Conservation (phyloP, 495 filamentous ascomycete species). For the Trichoderma gamsii region DNA sequence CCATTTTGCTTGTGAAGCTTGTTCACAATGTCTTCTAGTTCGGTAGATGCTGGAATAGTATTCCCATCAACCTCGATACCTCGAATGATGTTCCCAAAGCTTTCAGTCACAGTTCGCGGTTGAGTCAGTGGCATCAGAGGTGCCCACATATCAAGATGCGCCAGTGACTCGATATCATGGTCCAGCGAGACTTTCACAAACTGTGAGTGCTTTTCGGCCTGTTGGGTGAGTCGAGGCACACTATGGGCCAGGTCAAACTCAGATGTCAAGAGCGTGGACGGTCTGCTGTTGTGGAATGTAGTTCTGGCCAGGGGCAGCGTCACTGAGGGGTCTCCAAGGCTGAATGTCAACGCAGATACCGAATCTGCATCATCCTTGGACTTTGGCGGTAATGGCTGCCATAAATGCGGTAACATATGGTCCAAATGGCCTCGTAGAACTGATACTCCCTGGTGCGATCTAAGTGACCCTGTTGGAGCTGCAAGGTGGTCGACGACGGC, state of each 20-base stretch:
- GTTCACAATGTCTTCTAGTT: constrained; percentile 64
- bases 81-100: constrained; percentile 80
- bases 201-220: constrained; percentile 3
- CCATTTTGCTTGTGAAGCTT: constrained; percentile 29
- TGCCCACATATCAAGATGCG: constrained; percentile 26
- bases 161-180: background rate
- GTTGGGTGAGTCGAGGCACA: background rate
- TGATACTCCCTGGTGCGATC: background rate
- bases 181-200: background rate
- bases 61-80: constrained; percentile 49
- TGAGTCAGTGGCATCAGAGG: constrained; percentile 60
- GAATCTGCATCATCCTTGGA: constrained; percentile 7
- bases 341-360: background rate
- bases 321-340: constrained; percentile 5
- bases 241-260: background rate
- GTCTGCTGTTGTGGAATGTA: constrained; percentile 14
- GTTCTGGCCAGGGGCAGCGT: constrained; percentile 17
- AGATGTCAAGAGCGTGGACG: constrained; percentile 8
- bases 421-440: constrained; percentile 11
- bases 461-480: background rate
- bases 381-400: background rate
- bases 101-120: constrained; percentile 55
- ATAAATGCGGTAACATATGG: background rate
- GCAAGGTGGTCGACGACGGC: constrained; percentile 9
- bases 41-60: constrained; percentile 62